phyloP scores from a whole-genome alignment of 2,329 filamentous ascomycete species.

The Helotiales sp. region DNA sequence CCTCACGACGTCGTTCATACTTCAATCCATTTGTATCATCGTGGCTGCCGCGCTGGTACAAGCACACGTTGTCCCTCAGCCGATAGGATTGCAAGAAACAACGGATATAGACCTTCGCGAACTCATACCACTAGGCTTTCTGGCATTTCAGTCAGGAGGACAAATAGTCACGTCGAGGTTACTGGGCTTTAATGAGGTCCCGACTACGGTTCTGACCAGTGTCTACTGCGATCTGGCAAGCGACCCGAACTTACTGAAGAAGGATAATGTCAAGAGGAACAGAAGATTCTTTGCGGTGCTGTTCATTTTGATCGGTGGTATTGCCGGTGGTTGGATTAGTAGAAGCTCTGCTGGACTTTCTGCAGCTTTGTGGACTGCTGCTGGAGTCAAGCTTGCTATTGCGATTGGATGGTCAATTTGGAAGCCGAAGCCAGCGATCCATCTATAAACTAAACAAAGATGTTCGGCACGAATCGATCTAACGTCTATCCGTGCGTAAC shows the following conservation, averaged over 20 bases:
- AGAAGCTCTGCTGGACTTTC: slow-evolving; percentile 51
- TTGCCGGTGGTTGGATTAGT: slow-evolving; percentile 55
- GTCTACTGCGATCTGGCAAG: slow-evolving; percentile 81
- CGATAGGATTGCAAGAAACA: slow-evolving; percentile 33
- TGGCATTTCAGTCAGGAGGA: slow-evolving; percentile 73
- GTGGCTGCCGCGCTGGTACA: slow-evolving; percentile 54
- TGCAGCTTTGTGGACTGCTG: slow-evolving; percentile 48
- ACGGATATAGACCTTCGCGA: slow-evolving; percentile 40
- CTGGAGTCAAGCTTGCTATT: slow-evolving; percentile 53
- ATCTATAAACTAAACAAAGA: too few relatives aligned
- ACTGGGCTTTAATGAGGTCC: slow-evolving; percentile 68
- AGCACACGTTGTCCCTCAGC: slow-evolving; percentile 45
- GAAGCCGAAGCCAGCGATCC: slow-evolving; percentile 40
- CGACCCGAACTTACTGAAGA: slow-evolving; percentile 53
- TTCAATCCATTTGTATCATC: slow-evolving; percentile 52
- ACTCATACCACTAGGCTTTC: slow-evolving; percentile 45
- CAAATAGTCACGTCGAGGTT: slow-evolving; percentile 75
- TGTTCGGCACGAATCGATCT: too few relatives aligned
- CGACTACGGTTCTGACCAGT: slow-evolving; percentile 78
- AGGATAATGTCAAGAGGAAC: slow-evolving; percentile 52
- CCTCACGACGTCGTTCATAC: slow-evolving; percentile 49
- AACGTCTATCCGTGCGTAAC: too few relatives aligned
- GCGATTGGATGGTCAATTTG: slow-evolving; percentile 61
- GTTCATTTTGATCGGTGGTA: slow-evolving; percentile 52
- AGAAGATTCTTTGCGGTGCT: slow-evolving; percentile 50